A percentile compares a stretch with the other conserved stretches of the same genome.
phyloP scores from a whole-genome alignment of 257 asterid genomes.

The Lantana camara region DNA sequence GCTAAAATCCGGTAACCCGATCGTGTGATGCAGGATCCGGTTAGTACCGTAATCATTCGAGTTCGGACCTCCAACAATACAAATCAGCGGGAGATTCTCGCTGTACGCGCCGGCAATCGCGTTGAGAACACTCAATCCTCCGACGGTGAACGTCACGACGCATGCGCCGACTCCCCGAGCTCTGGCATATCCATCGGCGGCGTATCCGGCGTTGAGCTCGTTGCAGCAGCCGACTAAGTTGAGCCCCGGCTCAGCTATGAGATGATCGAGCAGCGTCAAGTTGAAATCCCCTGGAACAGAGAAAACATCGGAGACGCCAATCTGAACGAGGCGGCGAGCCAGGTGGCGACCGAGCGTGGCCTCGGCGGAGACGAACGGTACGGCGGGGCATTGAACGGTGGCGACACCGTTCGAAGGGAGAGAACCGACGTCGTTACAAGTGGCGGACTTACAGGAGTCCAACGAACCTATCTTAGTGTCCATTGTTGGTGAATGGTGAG shows the following conservation, averaged over 20 bases:
- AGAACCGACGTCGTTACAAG: conserved; percentile 42
- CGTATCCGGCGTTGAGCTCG: conserved; percentile 89
- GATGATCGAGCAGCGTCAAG: conserved; percentile 71
- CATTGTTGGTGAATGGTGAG: conserved; percentile 31
- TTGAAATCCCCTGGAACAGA: conserved; percentile 83
- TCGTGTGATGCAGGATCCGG: conserved; percentile 78
- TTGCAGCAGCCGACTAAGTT: conserved; percentile 79
- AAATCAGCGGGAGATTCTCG: conserved; percentile 80
- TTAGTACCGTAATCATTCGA: conserved; percentile 79
- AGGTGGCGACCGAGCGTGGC: conserved; percentile 83
- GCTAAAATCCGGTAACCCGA: conserved; percentile 76
- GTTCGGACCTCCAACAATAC: conserved; percentile 87
- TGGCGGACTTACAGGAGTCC: conserved; percentile 41
- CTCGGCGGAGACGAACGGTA: conserved; percentile 43
- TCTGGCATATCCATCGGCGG: conserved; percentile 87
- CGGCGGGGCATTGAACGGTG: conserved; percentile 38
- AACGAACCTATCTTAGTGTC: conserved; percentile 59
- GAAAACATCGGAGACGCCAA: conserved; percentile 68
- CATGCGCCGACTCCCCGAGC: conserved; percentile 92
- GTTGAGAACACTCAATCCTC: conserved; percentile 76
- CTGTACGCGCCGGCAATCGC: conserved; percentile 92
- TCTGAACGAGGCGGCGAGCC: conserved; percentile 85
- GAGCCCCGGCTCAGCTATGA: conserved; percentile 79
- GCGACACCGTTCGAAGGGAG: conserved; percentile 49
- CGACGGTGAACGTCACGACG: conserved; percentile 81